Base-by-base conservation (phyloP, 495 filamentous ascomycete species). In the Pseudomonodictys pantanalensis region DNA sequence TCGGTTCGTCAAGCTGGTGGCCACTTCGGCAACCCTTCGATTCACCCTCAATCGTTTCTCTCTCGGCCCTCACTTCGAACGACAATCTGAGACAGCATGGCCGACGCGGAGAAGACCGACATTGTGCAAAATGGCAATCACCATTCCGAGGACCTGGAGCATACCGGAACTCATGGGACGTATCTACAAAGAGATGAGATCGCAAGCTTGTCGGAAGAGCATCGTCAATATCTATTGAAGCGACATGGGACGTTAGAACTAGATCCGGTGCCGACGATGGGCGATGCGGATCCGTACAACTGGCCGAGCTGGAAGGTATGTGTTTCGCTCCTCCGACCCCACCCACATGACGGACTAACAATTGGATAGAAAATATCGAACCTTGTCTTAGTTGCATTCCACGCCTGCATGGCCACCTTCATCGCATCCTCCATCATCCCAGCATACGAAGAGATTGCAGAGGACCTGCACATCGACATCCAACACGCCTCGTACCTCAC, bases 381-480 rank as follows among this genome's bases (percentile, higher is more conserved):
- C 60, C 71, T 83, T 1, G 33, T 79, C 30, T 71, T 83, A 42
- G 77, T 83, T 17, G 76, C 79, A 0, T 80, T 82, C 58, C 79
- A 83, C 54, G 80, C 79, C 7, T 76, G 73, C 55, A 82, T 83
- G 78, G 72, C 75, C 18, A 83, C 81, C 24, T 82, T 84, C 67
- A 79, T 71, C 26, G 81, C 81, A 3, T 76, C 79, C 0, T 69
- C 55, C 28, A 81, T 82, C 52, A 81, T 81, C 43, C 78, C 80
- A 1, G 79, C 78, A 28, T 83, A 77, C 69, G 73, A 75, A 20
- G 52, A 69, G 18, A 78, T 82, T 22, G 69, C 78, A 5, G 12
- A 67, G 8, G 75, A 79, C 9, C 68, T 80, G 6, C 68, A 67
- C 1, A 63, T 78, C 17, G 61, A 65, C 20, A 35, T 83, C 8